Evolutionary conservation across 805 yeast species (phyloP), one percentile per base, ranked within the genome.

Genomic region (Metschnikowia peoriensis): DNA sequence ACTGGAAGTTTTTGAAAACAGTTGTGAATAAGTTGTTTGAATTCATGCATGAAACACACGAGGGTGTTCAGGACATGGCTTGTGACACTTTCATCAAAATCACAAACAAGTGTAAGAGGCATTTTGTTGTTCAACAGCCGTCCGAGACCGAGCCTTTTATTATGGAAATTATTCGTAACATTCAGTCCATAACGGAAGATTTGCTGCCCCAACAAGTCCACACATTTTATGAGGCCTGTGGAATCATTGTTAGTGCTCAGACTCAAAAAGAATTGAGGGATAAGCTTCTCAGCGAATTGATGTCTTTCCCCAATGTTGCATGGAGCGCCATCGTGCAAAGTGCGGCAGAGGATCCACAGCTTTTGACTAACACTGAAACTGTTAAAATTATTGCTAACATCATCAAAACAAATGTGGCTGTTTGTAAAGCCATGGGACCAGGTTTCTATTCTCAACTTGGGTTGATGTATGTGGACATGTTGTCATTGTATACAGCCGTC

Each of bases 21-120:
- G 99, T 94, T 42, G 93, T 94, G 55, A 86, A 89, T 72, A 94
- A 94, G 71, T 79, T 94, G 63, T 94, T 94, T 70, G 99, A 94
- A 70, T 94, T 94, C 66, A 94, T 94, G 99, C 98, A 94, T 75
- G 99, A 94, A 78, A 91, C 97, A n/a, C 99, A 94, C 71, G 99
- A 93, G 71, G 99, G 99, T 76, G 99, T 94, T 56, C 99, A 94
- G 75, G 99, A 94, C 71, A 94, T 94, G 99, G 99, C 99, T 8
- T 94, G 99, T 77, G 99, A 94, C 71, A 94, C 99, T 0, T 94
- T 94, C 67, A 93, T 93, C 67, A 94, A 94, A 70, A 94, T 94
- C 69, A 89, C 97, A 22, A 86, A 83, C 61, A 94, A 94, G 73
- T 94, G 99, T 80, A 92, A 91, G 71, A 85, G 92, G 60, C 97